Evolutionary conservation across 768 basidiomycete species (phyloP), one percentile per base, ranked within the genome.

Genomic region (Kwoniella dendrophila): DNA sequence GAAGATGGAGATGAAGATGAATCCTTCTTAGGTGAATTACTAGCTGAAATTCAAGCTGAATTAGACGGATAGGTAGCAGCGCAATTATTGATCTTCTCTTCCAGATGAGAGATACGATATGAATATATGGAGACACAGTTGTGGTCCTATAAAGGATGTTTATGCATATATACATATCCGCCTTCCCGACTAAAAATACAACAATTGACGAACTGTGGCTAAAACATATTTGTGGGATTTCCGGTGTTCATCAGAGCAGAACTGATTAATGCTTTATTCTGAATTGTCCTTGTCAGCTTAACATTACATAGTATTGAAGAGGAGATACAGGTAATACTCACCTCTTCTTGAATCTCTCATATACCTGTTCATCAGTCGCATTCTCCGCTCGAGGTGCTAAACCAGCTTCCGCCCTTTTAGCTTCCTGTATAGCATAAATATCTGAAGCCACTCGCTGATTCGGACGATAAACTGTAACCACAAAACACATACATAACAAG

Each of bases 311-410:
- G 22, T 11, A 10, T 20, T 8, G 29, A 20, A 36, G 6, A 16
- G 41, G 30, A 40, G 29, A 32, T 45, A 14, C n/a, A n/a, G n/a
- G n/a, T n/a, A n/a, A n/a, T n/a, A 66, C 70, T 47, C 36, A 72
- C 60, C 93, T 83, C 81, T 98, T 96, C 84, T 95, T 97, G 84
- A 97, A 98, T 32, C 95, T 86, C 79, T 95, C 92, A 81, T 87
- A 61, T 63, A 92, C 92, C 80, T 89, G 75, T 74, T 96, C 92
- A 67, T 98, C 94, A 7, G 93, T 96, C 11, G 93, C 93, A 84
- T 87, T 86, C 70, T 90, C 90, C 14, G 84, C 67, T 4, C 54
- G 33, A 1, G 57, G 40, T 24, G 52, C 60, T 50, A 91, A 76
- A 6, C 90, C 91, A 84, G 90, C 88, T 0, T 92, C 92, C 70